A percentile compares a stretch with the other conserved stretches of the same genome.
These are phyloP conservation scores for Phytopythium ostracodes DNA, from an alignment of 352 stramenopile species.

Conservation along the genomic window DNA sequence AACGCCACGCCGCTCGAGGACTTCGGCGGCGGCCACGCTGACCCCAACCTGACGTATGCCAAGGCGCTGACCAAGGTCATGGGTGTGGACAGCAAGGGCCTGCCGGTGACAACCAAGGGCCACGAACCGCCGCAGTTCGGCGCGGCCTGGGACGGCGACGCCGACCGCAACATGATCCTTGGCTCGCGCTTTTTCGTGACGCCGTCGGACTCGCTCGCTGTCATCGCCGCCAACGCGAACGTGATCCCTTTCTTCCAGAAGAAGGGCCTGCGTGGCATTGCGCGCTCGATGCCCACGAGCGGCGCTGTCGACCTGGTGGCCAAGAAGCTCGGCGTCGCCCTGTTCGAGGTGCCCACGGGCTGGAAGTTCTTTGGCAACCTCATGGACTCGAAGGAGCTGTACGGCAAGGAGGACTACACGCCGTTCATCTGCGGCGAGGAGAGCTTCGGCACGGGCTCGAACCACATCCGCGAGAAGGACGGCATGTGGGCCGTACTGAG, in stretches of 20 bases:
- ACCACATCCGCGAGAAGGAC: conserved; percentile 99
- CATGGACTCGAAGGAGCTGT: conserved; percentile 97
- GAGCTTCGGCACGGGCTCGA: conserved; percentile 97
- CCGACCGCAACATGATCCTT: conserved; percentile 99
- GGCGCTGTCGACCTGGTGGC: conserved; percentile 97
- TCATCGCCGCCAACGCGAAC: conserved; percentile 98
- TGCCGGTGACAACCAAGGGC: conserved; percentile 74
- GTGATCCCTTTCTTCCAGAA: conserved; percentile 96
- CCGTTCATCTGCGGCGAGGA: conserved; percentile 99
- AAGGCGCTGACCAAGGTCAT: conserved; percentile 95
- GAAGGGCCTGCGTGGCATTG: conserved; percentile 92
- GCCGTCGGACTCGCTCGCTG: conserved; percentile 97
- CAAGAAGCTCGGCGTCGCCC: conserved; percentile 91
- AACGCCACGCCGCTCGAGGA: conserved; percentile 96
- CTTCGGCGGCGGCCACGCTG: conserved; percentile 96
- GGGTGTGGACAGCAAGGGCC: conserved; percentile 88
- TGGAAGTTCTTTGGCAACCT: conserved; percentile 99
- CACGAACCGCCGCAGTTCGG: conserved; percentile 84
- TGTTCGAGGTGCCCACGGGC: conserved; percentile 98
- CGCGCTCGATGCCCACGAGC: conserved; percentile 98
- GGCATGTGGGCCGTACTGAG: conserved; percentile 98
- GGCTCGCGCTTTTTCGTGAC: conserved; percentile 98
- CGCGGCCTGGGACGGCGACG: conserved; percentile 97
- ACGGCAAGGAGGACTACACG: conserved; percentile 96
- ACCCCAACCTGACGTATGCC: conserved; percentile 99